Evolutionary conservation across 1,284 basidiomycete genomes (phyloP).

Genomic region (Fomitopsis pinicola): DNA sequence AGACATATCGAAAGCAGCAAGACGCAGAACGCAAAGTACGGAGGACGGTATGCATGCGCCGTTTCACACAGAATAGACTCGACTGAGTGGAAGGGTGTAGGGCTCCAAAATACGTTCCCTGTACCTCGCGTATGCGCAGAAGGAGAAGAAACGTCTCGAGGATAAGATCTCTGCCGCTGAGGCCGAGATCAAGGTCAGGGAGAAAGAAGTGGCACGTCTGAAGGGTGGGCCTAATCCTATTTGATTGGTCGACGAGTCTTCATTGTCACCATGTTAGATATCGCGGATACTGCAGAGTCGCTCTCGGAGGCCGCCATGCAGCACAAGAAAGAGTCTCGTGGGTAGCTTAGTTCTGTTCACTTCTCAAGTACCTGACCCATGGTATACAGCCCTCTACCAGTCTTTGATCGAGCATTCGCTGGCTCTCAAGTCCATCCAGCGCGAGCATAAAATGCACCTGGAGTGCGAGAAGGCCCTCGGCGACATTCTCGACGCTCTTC

Average conservation of each 20-base stretch:
- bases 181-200: constrained; percentile 55
- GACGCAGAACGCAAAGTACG: constrained; percentile 75
- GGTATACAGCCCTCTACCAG: constrained; percentile 66
- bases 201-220: constrained; percentile 67
- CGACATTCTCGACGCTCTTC: constrained; percentile 81
- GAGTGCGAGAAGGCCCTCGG: constrained; percentile 76
- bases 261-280: constrained; percentile 36
- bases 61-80: not conserved
- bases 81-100: constrained; percentile 32
- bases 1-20: constrained; percentile 58
- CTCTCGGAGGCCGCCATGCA: constrained; percentile 73
- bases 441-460: constrained; percentile 67
- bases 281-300: constrained; percentile 67
- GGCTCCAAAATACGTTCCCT: constrained; percentile 88
- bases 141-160: constrained; percentile 82
- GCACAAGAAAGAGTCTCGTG: constrained; percentile 82
- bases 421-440: constrained; percentile 74
- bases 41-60: constrained; percentile 59
- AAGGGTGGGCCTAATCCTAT: constrained; percentile 40
- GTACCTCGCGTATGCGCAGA: constrained; percentile 83
- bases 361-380: not conserved
- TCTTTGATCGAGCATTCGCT: constrained; percentile 71
- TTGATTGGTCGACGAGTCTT: not conserved
- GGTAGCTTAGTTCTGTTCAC: constrained; percentile 25
- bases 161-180: constrained; percentile 48